Evolutionary conservation across 31 red algal genomes (phyloP).

Genomic region (Endocladia muricata): DNA sequence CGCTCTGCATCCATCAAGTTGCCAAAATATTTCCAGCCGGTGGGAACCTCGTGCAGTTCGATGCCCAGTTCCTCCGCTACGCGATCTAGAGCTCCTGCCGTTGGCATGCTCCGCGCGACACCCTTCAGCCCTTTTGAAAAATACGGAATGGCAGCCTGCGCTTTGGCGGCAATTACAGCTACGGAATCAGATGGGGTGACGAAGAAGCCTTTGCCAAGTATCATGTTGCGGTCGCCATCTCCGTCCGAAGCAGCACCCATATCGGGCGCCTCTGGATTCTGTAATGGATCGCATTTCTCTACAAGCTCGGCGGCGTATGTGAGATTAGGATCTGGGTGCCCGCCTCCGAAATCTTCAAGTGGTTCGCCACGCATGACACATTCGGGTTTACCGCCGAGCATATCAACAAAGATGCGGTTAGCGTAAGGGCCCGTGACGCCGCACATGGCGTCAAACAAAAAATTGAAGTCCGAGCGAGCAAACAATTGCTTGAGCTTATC

Average conservation of each 20-base stretch:
- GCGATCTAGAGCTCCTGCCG: constrained; percentile 78
- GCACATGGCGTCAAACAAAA: constrained; percentile 91
- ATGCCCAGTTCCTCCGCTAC: constrained; percentile 70
- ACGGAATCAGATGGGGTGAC: constrained; percentile 95
- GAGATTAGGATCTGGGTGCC: constrained; percentile 96
- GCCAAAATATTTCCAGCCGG: constrained; percentile 99
- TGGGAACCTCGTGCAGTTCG: constrained; percentile 84
- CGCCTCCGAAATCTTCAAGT: constrained; percentile 93
- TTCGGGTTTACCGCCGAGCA: constrained; percentile 65
- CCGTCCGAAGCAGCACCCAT: constrained; percentile 96
- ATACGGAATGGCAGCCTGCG: constrained; percentile 81
- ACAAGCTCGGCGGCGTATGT: constrained; percentile 92
- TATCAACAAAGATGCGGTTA: constrained; percentile 79
- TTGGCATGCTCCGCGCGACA: constrained; percentile 96
- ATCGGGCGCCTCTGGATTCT: constrained; percentile 46
- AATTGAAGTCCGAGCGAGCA: constrained; percentile 76
- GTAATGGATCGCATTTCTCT: constrained; percentile 39
- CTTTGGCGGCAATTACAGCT: constrained; percentile 91
- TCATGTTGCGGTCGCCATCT: constrained; percentile 98
- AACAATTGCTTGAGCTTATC: constrained; percentile 53
- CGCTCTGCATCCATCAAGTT: constrained; percentile 88
- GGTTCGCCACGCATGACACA: constrained; percentile 74
- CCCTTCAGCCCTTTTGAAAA: constrained; percentile 71
- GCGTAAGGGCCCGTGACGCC: constrained; percentile 89
- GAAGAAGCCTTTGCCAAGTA: constrained; percentile 87